These are phyloP conservation scores for Glycine latifolia DNA, from an alignment of 306 rosid genomes.

Conservation along the genomic window DNA sequence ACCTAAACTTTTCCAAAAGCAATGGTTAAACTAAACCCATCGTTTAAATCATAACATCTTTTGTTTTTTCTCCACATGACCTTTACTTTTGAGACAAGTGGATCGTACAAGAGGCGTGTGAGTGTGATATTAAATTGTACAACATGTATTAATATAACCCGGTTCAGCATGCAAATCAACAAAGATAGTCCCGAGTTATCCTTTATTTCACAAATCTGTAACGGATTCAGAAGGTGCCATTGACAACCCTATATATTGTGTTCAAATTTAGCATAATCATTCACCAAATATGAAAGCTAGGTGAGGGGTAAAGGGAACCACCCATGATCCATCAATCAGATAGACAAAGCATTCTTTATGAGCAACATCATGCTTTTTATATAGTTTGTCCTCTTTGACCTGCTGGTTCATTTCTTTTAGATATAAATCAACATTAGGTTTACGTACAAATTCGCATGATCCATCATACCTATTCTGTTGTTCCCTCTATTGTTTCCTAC, in stretches of 20 bases:
- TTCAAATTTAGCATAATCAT: neutral
- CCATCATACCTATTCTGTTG: neutral
- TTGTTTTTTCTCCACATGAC: neutral
- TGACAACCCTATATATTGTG: neutral
- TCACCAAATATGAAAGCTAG: neutral
- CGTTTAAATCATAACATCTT: neutral
- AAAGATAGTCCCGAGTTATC: neutral
- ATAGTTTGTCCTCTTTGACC: conserved; percentile 21
- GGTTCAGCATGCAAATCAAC: neutral
- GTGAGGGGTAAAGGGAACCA: neutral
- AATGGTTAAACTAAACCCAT: neutral
- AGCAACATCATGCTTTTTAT: neutral
- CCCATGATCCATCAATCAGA: neutral
- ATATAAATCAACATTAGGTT: neutral
- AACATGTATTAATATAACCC: neutral
- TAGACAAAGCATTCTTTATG: neutral
- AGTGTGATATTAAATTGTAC: neutral
- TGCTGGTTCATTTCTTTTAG: conserved; percentile 23
- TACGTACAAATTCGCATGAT: neutral
- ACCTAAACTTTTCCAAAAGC: conserved; percentile 23
- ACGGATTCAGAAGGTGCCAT: conserved; percentile 1
- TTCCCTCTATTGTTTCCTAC: neutral
- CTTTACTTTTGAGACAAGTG: conserved; percentile 6
- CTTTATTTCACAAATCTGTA: neutral
- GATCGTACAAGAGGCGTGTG: neutral